A percentile compares a stretch with the other conserved stretches of the same genome.
These are phyloP conservation scores for Racocetra persica DNA, from an alignment of 371 early-diverging fungal species.

Conservation along the genomic window DNA sequence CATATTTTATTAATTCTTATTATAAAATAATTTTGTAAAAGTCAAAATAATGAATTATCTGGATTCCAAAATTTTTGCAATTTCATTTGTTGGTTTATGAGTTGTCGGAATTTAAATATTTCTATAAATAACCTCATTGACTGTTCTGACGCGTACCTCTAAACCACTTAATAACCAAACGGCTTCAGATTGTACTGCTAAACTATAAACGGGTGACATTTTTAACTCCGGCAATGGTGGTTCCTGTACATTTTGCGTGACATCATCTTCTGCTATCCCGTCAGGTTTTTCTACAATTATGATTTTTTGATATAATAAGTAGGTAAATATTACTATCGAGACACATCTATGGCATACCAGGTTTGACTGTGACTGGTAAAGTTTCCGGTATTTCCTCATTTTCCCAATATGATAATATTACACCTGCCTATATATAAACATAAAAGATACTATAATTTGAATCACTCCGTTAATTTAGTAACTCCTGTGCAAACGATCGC, in stretches of 20 bases:
- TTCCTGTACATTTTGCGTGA: neutral
- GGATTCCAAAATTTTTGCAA: no score
- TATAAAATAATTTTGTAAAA: no score
- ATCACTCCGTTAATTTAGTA: no score
- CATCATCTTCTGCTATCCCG: slow-evolving; percentile 6
- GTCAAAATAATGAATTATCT: no score
- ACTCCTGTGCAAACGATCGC: neutral
- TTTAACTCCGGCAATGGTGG: slow-evolving; percentile 55
- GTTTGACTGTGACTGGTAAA: neutral
- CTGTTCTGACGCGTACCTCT: slow-evolving; percentile 53
- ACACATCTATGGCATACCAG: slow-evolving; percentile 20
- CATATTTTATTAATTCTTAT: no score
- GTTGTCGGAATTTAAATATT: no score
- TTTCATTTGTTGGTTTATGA: no score
- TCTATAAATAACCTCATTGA: no score
- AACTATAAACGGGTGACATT: slow-evolving; percentile 89
- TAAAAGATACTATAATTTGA: neutral
- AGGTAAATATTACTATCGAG: neutral
- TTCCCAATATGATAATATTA: slow-evolving; percentile 91
- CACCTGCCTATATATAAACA: slow-evolving; percentile 68
- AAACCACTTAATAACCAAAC: slow-evolving; percentile 84
- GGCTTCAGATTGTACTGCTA: slow-evolving; percentile 93
- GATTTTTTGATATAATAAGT: neutral
- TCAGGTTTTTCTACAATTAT: slow-evolving; percentile 44
- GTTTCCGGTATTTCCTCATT: slow-evolving; percentile 70